A percentile compares a stretch with the other conserved stretches of the same genome.
These are phyloP conservation scores for Spathaspora sp. DNA, from an alignment of 805 yeast genomes.

Conservation along the genomic window DNA sequence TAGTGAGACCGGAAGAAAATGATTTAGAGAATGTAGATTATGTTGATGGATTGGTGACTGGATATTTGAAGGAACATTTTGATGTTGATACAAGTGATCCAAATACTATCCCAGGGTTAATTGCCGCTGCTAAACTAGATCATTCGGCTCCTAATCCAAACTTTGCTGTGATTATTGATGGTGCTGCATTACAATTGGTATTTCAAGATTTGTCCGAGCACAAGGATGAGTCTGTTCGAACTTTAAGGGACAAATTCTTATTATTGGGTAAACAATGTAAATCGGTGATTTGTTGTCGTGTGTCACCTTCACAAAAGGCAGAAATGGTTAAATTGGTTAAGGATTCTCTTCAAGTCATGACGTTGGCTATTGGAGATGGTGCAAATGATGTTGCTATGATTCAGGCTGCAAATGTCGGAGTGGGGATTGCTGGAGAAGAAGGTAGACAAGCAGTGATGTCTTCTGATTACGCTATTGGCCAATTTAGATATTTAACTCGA, in stretches of 20 bases:
- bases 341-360: constrained; percentile 62
- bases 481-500: constrained; percentile 64
- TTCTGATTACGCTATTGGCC: constrained; percentile 80
- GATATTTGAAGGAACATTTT: constrained; percentile 47
- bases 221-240: constrained; percentile 3
- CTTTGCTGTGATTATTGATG: constrained; percentile 67
- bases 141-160: constrained; percentile 61
- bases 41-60: constrained; percentile 39
- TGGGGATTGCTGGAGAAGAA: constrained; percentile 85
- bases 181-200: constrained; percentile 53
- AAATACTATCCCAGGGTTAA: constrained; percentile 28
- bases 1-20: constrained; percentile 56
- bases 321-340: constrained; percentile 67
- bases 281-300: constrained; percentile 80
- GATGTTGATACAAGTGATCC: constrained; percentile 35
- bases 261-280: constrained; percentile 71
- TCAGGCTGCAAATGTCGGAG: constrained; percentile 80
- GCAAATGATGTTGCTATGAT: constrained; percentile 88
- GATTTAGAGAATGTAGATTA: constrained; percentile 42
- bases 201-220: constrained; percentile 23
- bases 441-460: constrained; percentile 88
- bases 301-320: constrained; percentile 82
- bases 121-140: constrained; percentile 50
- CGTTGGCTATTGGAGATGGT: constrained; percentile 82
- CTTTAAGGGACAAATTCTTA: constrained; percentile 49